Evolutionary conservation across 2,329 filamentous ascomycete species (phyloP).

Genomic region (Fusarium abutilonis): DNA sequence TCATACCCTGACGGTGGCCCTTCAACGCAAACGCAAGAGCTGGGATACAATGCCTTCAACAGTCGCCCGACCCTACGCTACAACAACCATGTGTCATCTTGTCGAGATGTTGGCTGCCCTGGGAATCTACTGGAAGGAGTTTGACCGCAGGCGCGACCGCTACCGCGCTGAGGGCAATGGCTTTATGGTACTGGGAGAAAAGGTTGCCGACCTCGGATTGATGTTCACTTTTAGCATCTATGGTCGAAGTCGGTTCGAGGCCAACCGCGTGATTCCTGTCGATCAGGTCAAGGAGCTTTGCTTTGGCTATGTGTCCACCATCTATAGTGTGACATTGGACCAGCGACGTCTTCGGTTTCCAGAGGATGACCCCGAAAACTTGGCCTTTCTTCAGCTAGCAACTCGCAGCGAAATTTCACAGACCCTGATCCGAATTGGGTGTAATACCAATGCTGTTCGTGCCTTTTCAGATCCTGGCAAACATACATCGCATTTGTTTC

Average conservation of each 20-base stretch:
- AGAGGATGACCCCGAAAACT: constrained; percentile 55
- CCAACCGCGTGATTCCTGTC: constrained; percentile 63
- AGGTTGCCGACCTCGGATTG: constrained; percentile 61
- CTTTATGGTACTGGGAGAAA: constrained; percentile 59
- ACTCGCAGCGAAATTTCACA: constrained; percentile 61
- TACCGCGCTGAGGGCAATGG: constrained; percentile 67
- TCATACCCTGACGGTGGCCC: constrained; percentile 57
- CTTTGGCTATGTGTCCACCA: constrained; percentile 65
- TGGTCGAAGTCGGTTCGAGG: constrained; percentile 59
- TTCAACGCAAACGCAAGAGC: constrained; percentile 59
- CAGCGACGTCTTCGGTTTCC: constrained; percentile 52
- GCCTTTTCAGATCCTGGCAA: constrained; percentile 53
- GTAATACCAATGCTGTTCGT: constrained; percentile 62
- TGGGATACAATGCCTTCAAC: constrained; percentile 63
- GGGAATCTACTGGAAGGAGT: constrained; percentile 68
- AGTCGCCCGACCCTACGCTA: constrained; percentile 61
- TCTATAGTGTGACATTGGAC: constrained; percentile 57
- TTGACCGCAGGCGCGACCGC: constrained; percentile 61
- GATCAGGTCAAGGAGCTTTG: constrained; percentile 64
- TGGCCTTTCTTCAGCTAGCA: constrained; percentile 59
- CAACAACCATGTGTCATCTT: constrained; percentile 65
- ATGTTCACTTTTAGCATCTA: constrained; percentile 64
- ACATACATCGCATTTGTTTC: constrained; percentile 60
- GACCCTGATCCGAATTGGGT: constrained; percentile 63
- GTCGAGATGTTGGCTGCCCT: constrained; percentile 64